Evolutionary conservation across 345 rosid genomes (phyloP).

Genomic region (Salix viminalis): DNA sequence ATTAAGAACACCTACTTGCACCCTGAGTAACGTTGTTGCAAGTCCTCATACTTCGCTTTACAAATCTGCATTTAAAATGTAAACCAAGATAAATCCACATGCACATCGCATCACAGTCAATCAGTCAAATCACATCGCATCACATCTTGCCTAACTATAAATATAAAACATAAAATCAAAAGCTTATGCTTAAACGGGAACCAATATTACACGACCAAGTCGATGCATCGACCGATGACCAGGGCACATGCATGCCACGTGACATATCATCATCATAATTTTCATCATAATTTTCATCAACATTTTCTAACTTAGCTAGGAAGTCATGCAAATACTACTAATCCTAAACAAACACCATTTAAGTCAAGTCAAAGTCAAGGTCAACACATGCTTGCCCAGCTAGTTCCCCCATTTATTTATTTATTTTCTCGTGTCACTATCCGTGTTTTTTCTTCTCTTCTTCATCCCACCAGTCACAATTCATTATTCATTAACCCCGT

Average conservation of each 20-base stretch:
- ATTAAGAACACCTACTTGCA: conserved; percentile 44
- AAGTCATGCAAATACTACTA: conserved; percentile 11
- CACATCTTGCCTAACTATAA: background rate
- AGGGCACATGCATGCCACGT: conserved; percentile 10
- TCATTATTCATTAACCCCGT: background rate
- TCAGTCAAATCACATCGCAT: background rate
- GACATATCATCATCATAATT: background rate
- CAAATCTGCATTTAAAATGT: conserved; percentile 49
- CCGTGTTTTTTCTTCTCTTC: background rate
- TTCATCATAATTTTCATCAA: background rate
- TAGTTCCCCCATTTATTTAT: background rate
- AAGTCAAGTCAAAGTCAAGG: conserved; percentile 19
- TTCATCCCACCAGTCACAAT: background rate
- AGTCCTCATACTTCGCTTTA: conserved; percentile 70
- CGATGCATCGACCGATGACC: too few relatives aligned
- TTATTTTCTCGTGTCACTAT: conserved; percentile 8
- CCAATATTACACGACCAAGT: too few relatives aligned
- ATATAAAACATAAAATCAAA: background rate
- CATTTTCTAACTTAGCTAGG: conserved; percentile 2
- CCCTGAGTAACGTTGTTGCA: conserved; percentile 56
- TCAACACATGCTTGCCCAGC: conserved; percentile 15
- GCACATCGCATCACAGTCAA: background rate
- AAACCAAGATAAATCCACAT: background rate
- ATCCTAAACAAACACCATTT: background rate
- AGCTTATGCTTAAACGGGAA: too few relatives aligned